These are phyloP conservation scores for Lyophyllum decastes DNA, from an alignment of 768 basidiomycete species.

Conservation along the genomic window DNA sequence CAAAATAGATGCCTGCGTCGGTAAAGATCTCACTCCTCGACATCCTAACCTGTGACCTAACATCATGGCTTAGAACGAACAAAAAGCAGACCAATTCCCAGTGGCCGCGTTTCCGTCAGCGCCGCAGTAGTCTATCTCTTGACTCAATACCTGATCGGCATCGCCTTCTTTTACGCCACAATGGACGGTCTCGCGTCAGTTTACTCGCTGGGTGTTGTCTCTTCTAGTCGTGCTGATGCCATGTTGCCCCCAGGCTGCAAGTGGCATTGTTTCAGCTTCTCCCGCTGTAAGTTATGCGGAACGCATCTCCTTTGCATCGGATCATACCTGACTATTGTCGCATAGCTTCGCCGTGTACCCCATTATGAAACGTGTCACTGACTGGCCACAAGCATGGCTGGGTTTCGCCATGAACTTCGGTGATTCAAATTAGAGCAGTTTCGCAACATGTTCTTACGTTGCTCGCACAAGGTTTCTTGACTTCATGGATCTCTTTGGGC, in stretches of 20 bases:
- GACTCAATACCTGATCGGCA: constrained; percentile 38
- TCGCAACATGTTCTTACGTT: constrained; percentile 36
- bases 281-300: not conserved
- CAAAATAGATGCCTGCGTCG: constrained; percentile 49
- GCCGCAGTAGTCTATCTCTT: constrained; percentile 39
- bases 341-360: constrained; percentile 45
- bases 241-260: not conserved
- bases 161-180: constrained; percentile 34
- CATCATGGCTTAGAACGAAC: constrained; percentile 47
- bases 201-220: too few species aligned
- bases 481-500: not conserved
- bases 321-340: constrained; percentile 32
- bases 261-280: constrained; percentile 4
- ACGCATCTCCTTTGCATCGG: not conserved
- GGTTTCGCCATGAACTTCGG: constrained; percentile 57
- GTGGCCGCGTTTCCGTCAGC: constrained; percentile 43
- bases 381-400: constrained; percentile 63
- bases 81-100: constrained; percentile 43
- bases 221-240: not conserved
- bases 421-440: constrained; percentile 26
- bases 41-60: too few species aligned
- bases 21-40: constrained; percentile 28
- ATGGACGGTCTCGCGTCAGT: constrained; percentile 17
- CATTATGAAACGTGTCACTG: constrained; percentile 50
- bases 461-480: not conserved